phyloP scores from a whole-genome alignment of 352 stramenopile species.

The Phytophthora sansomeana region DNA sequence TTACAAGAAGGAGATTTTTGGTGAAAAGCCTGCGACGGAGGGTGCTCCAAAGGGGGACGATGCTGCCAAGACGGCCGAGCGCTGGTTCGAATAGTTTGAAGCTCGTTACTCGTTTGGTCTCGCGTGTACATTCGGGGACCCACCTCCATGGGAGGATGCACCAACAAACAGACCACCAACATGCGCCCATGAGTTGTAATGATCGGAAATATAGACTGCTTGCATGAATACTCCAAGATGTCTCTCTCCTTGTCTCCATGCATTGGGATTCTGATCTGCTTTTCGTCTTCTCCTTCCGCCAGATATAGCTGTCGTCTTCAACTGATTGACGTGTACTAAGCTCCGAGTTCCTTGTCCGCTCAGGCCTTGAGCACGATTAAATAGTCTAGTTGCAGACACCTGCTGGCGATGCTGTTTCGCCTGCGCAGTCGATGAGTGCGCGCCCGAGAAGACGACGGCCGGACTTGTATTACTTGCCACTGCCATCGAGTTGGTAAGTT shows the following conservation, averaged over 20 bases:
- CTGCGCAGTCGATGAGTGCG: constrained; percentile 7
- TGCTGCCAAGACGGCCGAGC: constrained; percentile 40
- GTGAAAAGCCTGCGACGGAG: constrained; percentile 39
- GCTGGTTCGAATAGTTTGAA: constrained; percentile 74
- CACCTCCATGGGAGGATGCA: not conserved
- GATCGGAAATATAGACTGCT: constrained; percentile 30
- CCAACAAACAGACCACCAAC: not conserved
- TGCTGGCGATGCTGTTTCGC: constrained; percentile 1
- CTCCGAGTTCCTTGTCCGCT: constrained; percentile 12
- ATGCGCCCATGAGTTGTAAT: constrained; percentile 7
- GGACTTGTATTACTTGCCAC: not conserved
- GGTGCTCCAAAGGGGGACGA: constrained; percentile 21
- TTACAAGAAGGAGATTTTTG: constrained; percentile 90
- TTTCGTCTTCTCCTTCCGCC: constrained; percentile 5
- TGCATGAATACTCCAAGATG: constrained; percentile 10
- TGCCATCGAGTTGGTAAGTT: constrained; percentile 1
- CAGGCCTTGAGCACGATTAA: constrained; percentile 14
- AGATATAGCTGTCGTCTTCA: constrained; percentile 21
- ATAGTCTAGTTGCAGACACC: not conserved
- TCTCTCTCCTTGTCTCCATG: constrained; percentile 6
- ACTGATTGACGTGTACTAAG: not conserved
- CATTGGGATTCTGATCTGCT: constrained; percentile 18
- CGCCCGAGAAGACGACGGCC: not conserved
- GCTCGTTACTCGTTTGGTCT: constrained; percentile 2
- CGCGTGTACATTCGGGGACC: not conserved